A percentile compares a stretch with the other conserved stretches of the same genome.
These are phyloP conservation scores for Primulina tabacum DNA, from an alignment of 257 asterid species.

Conservation along the genomic window DNA sequence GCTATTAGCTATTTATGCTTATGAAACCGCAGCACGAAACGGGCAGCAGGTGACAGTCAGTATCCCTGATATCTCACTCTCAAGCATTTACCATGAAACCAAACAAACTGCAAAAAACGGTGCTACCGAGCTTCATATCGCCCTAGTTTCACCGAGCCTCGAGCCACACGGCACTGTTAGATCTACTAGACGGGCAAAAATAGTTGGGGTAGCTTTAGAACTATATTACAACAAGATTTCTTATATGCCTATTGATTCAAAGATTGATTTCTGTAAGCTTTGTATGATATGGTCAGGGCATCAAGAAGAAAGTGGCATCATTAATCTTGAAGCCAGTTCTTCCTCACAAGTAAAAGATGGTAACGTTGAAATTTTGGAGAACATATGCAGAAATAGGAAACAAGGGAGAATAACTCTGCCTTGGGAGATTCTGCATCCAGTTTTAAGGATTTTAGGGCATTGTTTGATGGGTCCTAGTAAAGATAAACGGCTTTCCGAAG, in stretches of 20 bases:
- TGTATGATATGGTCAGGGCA: slow-evolving; percentile 62
- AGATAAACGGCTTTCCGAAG: slow-evolving; percentile 38
- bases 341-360: too few relatives aligned
- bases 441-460: slow-evolving; percentile 69
- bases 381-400: slow-evolving; percentile 7
- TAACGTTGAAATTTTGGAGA: too few relatives aligned
- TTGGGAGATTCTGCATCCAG: slow-evolving; percentile 76
- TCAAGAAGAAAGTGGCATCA: background rate
- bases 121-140: slow-evolving; percentile 64
- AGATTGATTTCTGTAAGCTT: slow-evolving; percentile 70
- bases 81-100: slow-evolving; percentile 78
- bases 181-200: slow-evolving; percentile 59
- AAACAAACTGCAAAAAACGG: slow-evolving; percentile 37
- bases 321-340: too few relatives aligned
- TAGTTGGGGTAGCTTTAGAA: slow-evolving; percentile 71
- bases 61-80: slow-evolving; percentile 66
- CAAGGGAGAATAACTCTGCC: slow-evolving; percentile 50
- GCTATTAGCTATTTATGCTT: slow-evolving; percentile 68
- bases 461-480: slow-evolving; percentile 52
- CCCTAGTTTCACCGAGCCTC: slow-evolving; percentile 53
- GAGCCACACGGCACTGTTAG: slow-evolving; percentile 70
- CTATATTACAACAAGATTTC: slow-evolving; percentile 48
- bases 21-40: slow-evolving; percentile 56
- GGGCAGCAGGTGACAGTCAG: slow-evolving; percentile 59
- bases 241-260: slow-evolving; percentile 56